Conservation (phyloP, 164 flowering plant species). For the Piper betle region DNA sequence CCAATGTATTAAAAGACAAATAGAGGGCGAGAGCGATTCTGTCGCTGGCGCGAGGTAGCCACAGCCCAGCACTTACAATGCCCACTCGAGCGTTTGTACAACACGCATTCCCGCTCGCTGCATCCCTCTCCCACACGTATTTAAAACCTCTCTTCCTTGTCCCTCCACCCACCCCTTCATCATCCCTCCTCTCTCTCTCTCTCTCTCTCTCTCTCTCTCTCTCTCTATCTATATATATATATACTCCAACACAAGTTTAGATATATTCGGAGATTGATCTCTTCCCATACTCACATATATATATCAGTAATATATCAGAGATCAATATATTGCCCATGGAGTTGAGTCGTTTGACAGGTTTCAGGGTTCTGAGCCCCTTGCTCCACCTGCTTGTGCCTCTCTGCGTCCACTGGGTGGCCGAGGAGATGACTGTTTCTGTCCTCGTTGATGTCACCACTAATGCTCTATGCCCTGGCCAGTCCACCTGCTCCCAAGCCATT, state of each 20-base stretch:
- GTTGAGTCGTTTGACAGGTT: constrained; percentile 3
- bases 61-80: neutral
- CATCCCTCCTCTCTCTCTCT: no score
- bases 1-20: no score
- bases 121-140: no score
- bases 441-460: constrained; percentile 70
- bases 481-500: constrained; percentile 57
- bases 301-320: neutral
- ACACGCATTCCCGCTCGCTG: neutral
- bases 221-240: no score
- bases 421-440: constrained; percentile 80
- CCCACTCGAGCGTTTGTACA: neutral
- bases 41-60: neutral
- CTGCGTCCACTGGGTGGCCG: constrained; percentile 67
- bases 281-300: neutral
- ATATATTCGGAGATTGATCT: no score
- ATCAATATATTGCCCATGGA: neutral
- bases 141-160: no score
- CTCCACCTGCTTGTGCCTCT: constrained; percentile 59
- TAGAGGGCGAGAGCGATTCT: no score
- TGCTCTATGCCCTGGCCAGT: constrained; percentile 51
- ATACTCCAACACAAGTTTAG: no score
- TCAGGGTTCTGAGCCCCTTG: constrained; percentile 30
- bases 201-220: no score
- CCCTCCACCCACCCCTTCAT: no score